Evolutionary conservation across 2,329 filamentous ascomycete species (phyloP).

Genomic region (Triangularia setosa): DNA sequence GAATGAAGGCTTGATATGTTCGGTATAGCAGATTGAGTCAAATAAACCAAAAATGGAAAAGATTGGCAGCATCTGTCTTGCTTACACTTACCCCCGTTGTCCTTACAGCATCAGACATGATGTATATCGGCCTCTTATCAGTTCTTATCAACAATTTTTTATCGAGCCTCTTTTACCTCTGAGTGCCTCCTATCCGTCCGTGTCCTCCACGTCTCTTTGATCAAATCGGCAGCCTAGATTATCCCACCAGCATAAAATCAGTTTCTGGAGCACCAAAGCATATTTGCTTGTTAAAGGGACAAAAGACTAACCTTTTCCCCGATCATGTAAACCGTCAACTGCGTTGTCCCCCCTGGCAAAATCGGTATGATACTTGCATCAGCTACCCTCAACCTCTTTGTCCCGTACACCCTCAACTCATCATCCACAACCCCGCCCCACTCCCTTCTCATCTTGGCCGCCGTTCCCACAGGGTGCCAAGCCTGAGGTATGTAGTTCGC

Average conservation of each 20-base stretch:
- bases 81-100: too few relatives aligned
- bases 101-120: too few relatives aligned
- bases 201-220: background rate
- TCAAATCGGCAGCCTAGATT: background rate
- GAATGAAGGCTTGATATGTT: background rate
- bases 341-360: background rate
- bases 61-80: background rate
- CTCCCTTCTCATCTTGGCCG: slow-evolving; percentile 15
- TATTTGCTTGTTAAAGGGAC: background rate
- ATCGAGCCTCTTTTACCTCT: background rate
- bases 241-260: background rate
- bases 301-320: slow-evolving; percentile 14
- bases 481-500: slow-evolving; percentile 18
- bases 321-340: slow-evolving; percentile 1
- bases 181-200: background rate
- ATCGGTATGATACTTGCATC: slow-evolving; percentile 3
- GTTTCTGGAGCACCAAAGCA: background rate
- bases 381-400: background rate
- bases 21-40: background rate
- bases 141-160: too few relatives aligned
- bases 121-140: too few relatives aligned
- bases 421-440: slow-evolving; percentile 11
- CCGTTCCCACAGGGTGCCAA: slow-evolving; percentile 23
- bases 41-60: background rate
- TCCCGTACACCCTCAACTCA: slow-evolving; percentile 5